Conservation (phyloP, 202 grass and related monocot species). For the Carex arenaria region DNA sequence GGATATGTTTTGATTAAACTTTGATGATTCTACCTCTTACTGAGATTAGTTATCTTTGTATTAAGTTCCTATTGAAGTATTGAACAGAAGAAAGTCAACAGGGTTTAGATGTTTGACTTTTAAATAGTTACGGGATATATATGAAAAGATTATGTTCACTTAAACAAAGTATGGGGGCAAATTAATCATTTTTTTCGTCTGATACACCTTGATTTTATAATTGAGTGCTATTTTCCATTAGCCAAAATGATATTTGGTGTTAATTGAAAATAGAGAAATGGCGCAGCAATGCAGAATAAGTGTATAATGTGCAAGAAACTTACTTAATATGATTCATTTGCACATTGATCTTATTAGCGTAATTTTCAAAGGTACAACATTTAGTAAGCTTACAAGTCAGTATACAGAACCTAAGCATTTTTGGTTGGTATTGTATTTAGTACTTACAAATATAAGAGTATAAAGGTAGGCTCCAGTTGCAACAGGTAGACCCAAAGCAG, state of each 20-base stretch:
- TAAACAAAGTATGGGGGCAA: neutral
- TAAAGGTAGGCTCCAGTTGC: constrained; percentile 85
- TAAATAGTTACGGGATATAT: neutral
- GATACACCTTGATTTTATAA: neutral
- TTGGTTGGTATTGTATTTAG: neutral
- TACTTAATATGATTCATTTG: neutral
- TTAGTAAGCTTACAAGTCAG: neutral
- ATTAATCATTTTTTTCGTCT: neutral
- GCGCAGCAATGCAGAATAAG: neutral
- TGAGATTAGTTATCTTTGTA: neutral
- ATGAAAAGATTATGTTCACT: neutral
- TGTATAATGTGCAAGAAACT: neutral
- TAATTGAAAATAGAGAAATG: neutral
- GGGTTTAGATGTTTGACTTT: neutral
- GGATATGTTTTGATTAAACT: neutral
- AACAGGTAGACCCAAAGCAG: constrained; percentile 66
- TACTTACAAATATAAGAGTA: constrained; percentile 89
- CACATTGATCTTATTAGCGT: neutral
- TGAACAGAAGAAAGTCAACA: neutral
- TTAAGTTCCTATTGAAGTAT: neutral
- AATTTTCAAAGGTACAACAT: neutral
- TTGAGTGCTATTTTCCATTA: neutral
- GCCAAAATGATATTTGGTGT: neutral
- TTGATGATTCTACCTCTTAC: neutral
- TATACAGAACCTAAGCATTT: neutral